These are phyloP conservation scores for Cytospora mali DNA, from an alignment of 2,329 filamentous ascomycete genomes.

Conservation along the genomic window DNA sequence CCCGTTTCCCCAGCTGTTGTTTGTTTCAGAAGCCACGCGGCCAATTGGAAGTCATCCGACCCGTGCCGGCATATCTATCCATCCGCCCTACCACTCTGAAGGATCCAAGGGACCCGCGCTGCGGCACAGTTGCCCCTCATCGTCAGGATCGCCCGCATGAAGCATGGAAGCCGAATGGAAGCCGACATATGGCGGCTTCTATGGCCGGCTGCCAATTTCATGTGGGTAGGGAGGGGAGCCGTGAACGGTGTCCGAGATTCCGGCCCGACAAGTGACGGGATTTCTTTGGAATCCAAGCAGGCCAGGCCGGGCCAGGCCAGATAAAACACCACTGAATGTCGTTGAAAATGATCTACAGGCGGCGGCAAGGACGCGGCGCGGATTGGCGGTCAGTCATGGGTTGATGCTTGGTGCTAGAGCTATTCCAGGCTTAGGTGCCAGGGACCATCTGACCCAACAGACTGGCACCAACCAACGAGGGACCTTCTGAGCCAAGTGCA, in stretches of 20 bases:
- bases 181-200: background rate
- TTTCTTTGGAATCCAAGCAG: background rate
- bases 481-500: slow-evolving; percentile 5
- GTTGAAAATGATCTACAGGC: background rate
- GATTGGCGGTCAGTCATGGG: background rate
- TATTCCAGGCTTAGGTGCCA: slow-evolving; percentile 15
- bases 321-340: background rate
- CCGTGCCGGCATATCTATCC: slow-evolving; percentile 18
- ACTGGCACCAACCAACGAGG: slow-evolving; percentile 3
- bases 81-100: slow-evolving; percentile 10
- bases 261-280: slow-evolving; percentile 21
- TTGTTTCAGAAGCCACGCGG: slow-evolving; percentile 2
- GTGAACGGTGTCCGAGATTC: slow-evolving; percentile 4
- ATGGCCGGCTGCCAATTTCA: slow-evolving; percentile 11
- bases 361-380: background rate
- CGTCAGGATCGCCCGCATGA: too few relatives aligned
- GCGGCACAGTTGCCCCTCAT: background rate
- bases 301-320: background rate
- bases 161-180: background rate
- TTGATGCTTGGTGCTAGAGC: slow-evolving; percentile 10
- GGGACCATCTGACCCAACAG: slow-evolving; percentile 6
- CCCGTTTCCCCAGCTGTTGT: background rate
- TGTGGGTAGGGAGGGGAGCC: background rate
- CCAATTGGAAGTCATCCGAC: slow-evolving; percentile 12
- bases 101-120: slow-evolving; percentile 12